Conservation (phyloP, 208 protist species). For the Crithidia sp. region DNA sequence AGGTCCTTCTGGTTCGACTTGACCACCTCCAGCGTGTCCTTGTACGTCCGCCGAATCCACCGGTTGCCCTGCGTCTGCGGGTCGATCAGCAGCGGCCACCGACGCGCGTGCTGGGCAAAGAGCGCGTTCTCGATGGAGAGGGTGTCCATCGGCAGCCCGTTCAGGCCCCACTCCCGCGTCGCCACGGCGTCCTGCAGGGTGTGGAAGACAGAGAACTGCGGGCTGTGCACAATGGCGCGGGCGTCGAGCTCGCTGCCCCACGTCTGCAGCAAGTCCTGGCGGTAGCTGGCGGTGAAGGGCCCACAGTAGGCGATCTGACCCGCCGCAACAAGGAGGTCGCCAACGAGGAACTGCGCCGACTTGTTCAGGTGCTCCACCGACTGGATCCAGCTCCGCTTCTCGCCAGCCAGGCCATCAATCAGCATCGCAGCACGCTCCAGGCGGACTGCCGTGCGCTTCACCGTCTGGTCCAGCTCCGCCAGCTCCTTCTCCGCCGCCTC, state of each 20-base stretch:
- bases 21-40: slow-evolving; percentile 95
- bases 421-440: slow-evolving; percentile 96
- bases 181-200: slow-evolving; percentile 96
- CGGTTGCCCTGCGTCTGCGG: slow-evolving; percentile 98
- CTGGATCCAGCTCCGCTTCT: slow-evolving; percentile 94
- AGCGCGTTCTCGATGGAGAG: slow-evolving; percentile 98
- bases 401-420: slow-evolving; percentile 96
- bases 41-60: slow-evolving; percentile 97
- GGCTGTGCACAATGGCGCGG: slow-evolving; percentile 82
- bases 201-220: slow-evolving; percentile 84
- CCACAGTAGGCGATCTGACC: slow-evolving; percentile 97
- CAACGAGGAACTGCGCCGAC: slow-evolving; percentile 90
- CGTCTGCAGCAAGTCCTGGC: slow-evolving; percentile 76
- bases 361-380: slow-evolving; percentile 91
- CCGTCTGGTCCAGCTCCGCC: slow-evolving; percentile 92
- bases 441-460: slow-evolving; percentile 95
- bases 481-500: slow-evolving; percentile 93
- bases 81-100: slow-evolving; percentile 99
- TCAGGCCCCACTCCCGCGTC: slow-evolving; percentile 94
- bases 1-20: slow-evolving; percentile 96
- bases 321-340: slow-evolving; percentile 96
- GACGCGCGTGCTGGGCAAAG: slow-evolving; percentile 93
- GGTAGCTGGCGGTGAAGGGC: slow-evolving; percentile 95
- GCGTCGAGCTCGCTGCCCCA: slow-evolving; percentile 88
- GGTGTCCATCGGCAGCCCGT: slow-evolving; percentile 96